These are phyloP conservation scores for Eucalyptus grandis DNA, from an alignment of 345 rosid species.

Conservation along the genomic window DNA sequence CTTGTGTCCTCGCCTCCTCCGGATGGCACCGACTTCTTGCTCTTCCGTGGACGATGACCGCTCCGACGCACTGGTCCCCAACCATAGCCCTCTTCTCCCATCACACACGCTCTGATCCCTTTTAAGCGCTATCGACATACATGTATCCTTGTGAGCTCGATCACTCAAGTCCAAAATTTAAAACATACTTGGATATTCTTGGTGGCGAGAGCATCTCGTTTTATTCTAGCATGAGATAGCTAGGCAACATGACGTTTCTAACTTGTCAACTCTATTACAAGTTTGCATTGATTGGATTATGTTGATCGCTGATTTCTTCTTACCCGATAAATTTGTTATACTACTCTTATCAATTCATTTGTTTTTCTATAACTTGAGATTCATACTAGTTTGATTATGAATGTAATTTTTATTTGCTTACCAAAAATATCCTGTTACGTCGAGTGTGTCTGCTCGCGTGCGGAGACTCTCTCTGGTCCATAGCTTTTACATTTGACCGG, in stretches of 20 bases:
- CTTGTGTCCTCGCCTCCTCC: neutral
- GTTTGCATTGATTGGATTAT: neutral
- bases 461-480: neutral
- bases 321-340: neutral
- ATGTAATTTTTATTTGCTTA: neutral
- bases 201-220: rapidly evolving
- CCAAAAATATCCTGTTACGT: neutral
- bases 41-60: neutral
- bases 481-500: neutral
- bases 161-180: rapidly evolving
- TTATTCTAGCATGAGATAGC: rapidly evolving
- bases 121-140: neutral
- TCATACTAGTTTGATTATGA: neutral
- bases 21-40: neutral
- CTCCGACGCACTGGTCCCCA: neutral
- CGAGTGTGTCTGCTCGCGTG: neutral
- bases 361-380: neutral
- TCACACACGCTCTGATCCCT: rapidly evolving
- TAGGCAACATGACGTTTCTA: rapidly evolving
- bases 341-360: neutral
- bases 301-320: neutral
- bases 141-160: neutral
- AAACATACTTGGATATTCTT: neutral
- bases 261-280: neutral
- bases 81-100: neutral